Evolutionary conservation across 306 rosid genomes (phyloP).

Genomic region (Castanopsis chinensis): DNA sequence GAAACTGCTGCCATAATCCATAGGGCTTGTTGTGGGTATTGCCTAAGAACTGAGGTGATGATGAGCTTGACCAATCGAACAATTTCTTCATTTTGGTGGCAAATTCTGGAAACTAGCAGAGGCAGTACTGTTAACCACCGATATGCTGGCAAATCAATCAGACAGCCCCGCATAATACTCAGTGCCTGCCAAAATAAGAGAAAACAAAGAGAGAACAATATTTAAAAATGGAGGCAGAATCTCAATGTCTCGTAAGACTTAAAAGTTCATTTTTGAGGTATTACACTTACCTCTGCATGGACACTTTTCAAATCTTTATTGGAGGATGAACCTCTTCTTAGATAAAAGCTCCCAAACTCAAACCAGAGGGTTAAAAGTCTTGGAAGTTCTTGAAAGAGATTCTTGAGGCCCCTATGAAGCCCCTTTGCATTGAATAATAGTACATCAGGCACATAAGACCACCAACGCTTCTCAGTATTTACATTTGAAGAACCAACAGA

Average conservation of each 20-base stretch:
- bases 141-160: conserved; percentile 84
- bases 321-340: conserved; percentile 57
- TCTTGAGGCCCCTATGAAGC: conserved; percentile 90
- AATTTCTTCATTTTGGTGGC: conserved; percentile 86
- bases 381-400: conserved; percentile 96
- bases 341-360: conserved; percentile 88
- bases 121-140: conserved; percentile 96
- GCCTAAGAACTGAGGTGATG: conserved; percentile 76
- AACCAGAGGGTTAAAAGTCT: conserved; percentile 95
- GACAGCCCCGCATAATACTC: conserved; percentile 72
- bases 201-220: conserved; percentile 19
- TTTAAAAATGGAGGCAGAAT: conserved; percentile 15
- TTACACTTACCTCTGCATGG: conserved; percentile 50
- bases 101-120: conserved; percentile 95
- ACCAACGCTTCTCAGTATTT: conserved; percentile 75
- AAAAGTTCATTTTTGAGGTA: conserved; percentile 9
- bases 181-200: conserved; percentile 53
- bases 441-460: conserved; percentile 82
- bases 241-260: conserved; percentile 23
- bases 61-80: conserved; percentile 78
- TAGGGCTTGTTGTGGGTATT: conserved; percentile 86
- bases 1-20: conserved; percentile 99
- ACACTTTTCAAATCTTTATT: conserved; percentile 57
- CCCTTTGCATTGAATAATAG: conserved; percentile 89
- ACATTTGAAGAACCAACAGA: conserved; percentile 57